These are phyloP conservation scores for Volvariella volvacea DNA, from an alignment of 1,284 basidiomycete genomes.

Conservation along the genomic window DNA sequence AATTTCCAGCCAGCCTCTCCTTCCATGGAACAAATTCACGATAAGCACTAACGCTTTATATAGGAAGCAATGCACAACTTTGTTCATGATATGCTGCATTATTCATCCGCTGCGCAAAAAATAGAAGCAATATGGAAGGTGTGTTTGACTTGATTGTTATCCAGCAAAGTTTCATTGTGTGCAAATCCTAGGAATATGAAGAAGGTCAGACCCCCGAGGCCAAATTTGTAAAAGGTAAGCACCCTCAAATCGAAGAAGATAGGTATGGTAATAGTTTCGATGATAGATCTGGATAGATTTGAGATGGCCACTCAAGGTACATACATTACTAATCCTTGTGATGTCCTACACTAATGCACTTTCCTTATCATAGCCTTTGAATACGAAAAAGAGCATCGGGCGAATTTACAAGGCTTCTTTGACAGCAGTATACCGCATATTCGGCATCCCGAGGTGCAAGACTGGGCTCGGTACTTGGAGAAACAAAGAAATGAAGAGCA, in stretches of 20 bases:
- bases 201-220: constrained; percentile 76
- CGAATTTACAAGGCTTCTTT: constrained; percentile 64
- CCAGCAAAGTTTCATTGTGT: neutral
- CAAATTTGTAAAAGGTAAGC: constrained; percentile 83
- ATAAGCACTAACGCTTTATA: neutral
- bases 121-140: constrained; percentile 82
- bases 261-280: neutral
- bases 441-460: constrained; percentile 68
- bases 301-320: constrained; percentile 86
- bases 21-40: neutral
- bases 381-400: constrained; percentile 53
- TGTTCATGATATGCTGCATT: constrained; percentile 83
- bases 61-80: constrained; percentile 91
- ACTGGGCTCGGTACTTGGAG: constrained; percentile 67
- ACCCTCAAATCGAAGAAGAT: neutral
- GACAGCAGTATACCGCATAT: constrained; percentile 69
- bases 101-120: constrained; percentile 68
- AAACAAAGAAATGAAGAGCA: constrained; percentile 37
- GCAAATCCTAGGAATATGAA: constrained; percentile 79
- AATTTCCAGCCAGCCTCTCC: neutral
- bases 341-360: neutral
- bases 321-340: constrained; percentile 3
- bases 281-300: constrained; percentile 81
- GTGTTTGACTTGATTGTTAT: constrained; percentile 17
- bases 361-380: constrained; percentile 46